Percentiles rank a stretch among this genome's conserved stretches.
These are phyloP conservation scores for Neurospora sp. DNA, from an alignment of 495 filamentous ascomycete genomes.

Conservation along the genomic window DNA sequence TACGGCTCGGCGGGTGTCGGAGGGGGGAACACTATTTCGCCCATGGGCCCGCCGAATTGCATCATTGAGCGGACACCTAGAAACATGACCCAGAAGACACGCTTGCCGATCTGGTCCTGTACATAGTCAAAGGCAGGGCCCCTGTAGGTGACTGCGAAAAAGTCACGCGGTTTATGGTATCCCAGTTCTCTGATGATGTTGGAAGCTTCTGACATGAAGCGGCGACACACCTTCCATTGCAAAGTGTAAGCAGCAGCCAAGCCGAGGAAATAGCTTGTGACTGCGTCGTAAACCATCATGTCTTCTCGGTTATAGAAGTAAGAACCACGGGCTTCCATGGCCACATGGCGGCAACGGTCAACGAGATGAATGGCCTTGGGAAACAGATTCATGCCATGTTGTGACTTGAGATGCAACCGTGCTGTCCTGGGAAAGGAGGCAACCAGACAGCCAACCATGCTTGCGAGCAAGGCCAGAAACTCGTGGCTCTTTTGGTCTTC, in stretches of 20 bases:
- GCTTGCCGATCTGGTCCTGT: constrained; percentile 64
- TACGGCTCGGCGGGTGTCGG: constrained; percentile 63
- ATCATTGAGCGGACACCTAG: constrained; percentile 55
- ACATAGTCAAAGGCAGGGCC: constrained; percentile 51
- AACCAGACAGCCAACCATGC: constrained; percentile 69
- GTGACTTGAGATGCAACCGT: constrained; percentile 53
- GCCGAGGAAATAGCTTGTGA: constrained; percentile 74
- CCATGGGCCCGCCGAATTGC: constrained; percentile 57
- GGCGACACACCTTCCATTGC: constrained; percentile 52
- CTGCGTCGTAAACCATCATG: constrained; percentile 68
- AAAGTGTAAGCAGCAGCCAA: constrained; percentile 60
- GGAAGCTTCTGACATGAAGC: constrained; percentile 65
- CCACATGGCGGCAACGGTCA: constrained; percentile 61
- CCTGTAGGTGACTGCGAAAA: constrained; percentile 19
- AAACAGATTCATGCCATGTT: constrained; percentile 41
- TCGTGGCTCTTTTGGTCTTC: constrained; percentile 58
- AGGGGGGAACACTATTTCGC: constrained; percentile 56
- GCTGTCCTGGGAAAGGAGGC: constrained; percentile 77
- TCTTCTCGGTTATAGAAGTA: constrained; percentile 55
- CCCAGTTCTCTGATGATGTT: constrained; percentile 60
- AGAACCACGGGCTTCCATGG: constrained; percentile 58
- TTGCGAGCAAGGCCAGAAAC: constrained; percentile 69
- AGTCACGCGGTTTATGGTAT: constrained; percentile 41
- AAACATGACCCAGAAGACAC: constrained; percentile 71
- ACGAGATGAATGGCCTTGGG: constrained; percentile 64